phyloP scores from a whole-genome alignment of 1,139 yeast genomes.

The Cylindricascospora bacillispora region DNA sequence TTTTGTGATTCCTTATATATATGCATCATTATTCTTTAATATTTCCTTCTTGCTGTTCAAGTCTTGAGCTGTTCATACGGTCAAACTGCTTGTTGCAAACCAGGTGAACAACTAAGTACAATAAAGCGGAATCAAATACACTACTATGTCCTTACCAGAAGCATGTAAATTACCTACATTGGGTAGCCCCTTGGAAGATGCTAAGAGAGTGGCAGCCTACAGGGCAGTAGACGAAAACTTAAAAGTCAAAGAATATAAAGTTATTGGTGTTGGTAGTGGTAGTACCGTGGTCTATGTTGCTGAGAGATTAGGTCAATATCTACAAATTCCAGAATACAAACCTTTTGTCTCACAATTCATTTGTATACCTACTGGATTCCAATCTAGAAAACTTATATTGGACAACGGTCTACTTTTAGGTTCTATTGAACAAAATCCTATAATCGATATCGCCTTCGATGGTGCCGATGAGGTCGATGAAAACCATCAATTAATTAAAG shows the following conservation, averaged over 20 bases:
- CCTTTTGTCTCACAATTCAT: slow-evolving; percentile 42
- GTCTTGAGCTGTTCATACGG: no score
- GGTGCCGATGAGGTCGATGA: slow-evolving; percentile 97
- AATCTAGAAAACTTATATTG: slow-evolving; percentile 73
- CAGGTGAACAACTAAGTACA: no score
- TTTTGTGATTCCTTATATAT: no score
- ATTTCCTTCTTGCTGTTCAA: no score
- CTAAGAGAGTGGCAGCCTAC: slow-evolving; percentile 77
- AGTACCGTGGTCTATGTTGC: slow-evolving; percentile 94
- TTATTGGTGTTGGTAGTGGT: slow-evolving; percentile 93
- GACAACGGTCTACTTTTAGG: slow-evolving; percentile 73
- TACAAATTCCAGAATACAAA: slow-evolving; percentile 21
- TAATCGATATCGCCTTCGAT: slow-evolving; percentile 85
- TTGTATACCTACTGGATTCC: slow-evolving; percentile 96
- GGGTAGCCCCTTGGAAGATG: slow-evolving; percentile 28
- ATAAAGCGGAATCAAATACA: no score
- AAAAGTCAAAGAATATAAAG: slow-evolving; percentile 47
- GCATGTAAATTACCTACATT: slow-evolving; percentile 16
- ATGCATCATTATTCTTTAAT: no score
- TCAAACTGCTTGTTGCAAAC: no score
- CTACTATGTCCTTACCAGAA: slow-evolving; percentile 7
- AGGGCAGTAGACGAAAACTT: slow-evolving; percentile 85
- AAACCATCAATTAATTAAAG: slow-evolving; percentile 75
- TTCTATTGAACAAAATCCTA: slow-evolving; percentile 66
- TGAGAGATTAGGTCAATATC: slow-evolving; percentile 59